These are phyloP conservation scores for Oryza meyeriana DNA, from an alignment of 176 grass and related monocot genomes.

Conservation along the genomic window DNA sequence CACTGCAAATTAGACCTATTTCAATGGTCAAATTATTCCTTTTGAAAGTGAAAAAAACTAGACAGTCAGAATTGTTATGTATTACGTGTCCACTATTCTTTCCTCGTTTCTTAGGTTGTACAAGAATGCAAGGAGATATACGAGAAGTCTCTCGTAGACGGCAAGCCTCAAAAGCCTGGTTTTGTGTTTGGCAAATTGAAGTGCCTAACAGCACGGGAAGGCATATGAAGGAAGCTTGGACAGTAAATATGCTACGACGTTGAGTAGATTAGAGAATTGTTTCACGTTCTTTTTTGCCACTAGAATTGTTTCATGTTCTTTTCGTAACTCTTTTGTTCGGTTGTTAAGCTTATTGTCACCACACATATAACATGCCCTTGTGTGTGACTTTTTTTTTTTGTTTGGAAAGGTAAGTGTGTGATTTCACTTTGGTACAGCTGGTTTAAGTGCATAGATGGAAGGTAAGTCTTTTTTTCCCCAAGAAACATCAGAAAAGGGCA, in stretches of 20 bases:
- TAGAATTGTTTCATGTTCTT: no score
- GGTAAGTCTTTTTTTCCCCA: no score
- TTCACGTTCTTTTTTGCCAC: no score
- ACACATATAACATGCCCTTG: no score
- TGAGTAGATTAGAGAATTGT: no score
- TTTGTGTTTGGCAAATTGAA: constrained; percentile 91
- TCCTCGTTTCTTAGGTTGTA: constrained; percentile 65
- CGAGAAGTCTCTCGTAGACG: constrained; percentile 70
- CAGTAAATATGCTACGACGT: constrained; percentile 33
- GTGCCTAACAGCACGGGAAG: constrained; percentile 66
- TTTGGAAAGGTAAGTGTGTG: no score
- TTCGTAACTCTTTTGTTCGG: no score
- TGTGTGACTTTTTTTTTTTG: no score
- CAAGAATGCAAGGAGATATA: constrained; percentile 97
- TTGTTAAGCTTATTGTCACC: no score
- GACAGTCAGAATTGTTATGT: background rate
- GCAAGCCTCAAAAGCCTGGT: constrained; percentile 69
- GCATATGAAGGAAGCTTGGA: constrained; percentile 84
- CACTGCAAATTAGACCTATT: background rate
- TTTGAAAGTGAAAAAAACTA: background rate
- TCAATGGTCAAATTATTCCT: background rate
- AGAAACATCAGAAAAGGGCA: no score
- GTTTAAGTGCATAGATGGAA: no score
- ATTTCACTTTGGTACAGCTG: no score
- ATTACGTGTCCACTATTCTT: constrained; percentile 4